A percentile compares a stretch with the other conserved stretches of the same genome.
Evolutionary conservation across 108 stramenopile species (phyloP).

Genomic region (Fragilariopsis cylindrus): DNA sequence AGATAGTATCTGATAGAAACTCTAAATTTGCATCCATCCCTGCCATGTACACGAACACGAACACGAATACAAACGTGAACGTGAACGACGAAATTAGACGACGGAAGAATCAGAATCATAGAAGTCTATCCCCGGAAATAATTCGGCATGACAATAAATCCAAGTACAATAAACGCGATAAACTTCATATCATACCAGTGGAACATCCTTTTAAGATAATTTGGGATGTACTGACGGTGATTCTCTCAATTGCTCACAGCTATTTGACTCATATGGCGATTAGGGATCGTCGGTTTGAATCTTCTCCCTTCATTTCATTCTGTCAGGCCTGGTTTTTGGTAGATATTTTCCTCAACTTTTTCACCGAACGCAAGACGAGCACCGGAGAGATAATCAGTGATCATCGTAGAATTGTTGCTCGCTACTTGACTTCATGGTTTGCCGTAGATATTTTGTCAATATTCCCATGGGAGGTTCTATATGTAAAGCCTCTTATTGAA

Average conservation of each 20-base stretch:
- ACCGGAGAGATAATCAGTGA: conserved; percentile 60
- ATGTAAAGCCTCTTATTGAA: conserved; percentile 77
- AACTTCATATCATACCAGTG: conserved; percentile 51
- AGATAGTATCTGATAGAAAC: background rate
- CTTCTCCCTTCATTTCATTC: conserved; percentile 52
- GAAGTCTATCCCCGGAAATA: background rate
- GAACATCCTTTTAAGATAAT: conserved; percentile 80
- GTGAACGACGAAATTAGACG: background rate
- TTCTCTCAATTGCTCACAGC: conserved; percentile 66
- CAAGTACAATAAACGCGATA: background rate
- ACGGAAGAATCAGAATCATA: conserved; percentile 1
- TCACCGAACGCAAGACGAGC: conserved; percentile 71
- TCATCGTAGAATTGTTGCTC: conserved; percentile 73
- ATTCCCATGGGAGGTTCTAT: conserved; percentile 79
- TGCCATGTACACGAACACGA: background rate
- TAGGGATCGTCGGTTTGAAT: conserved; percentile 59
- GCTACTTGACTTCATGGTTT: conserved; percentile 89
- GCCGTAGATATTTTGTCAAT: conserved; percentile 72
- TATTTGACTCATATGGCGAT: conserved; percentile 72
- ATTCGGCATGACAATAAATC: background rate
- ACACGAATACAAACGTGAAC: too few species aligned
- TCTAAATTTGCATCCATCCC: background rate
- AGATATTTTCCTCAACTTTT: conserved; percentile 83
- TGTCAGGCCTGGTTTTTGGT: conserved; percentile 80
- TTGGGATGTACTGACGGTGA: conserved; percentile 80